phyloP scores from a whole-genome alignment of 2,329 filamentous ascomycete genomes.

The Monosporascus ibericus region DNA sequence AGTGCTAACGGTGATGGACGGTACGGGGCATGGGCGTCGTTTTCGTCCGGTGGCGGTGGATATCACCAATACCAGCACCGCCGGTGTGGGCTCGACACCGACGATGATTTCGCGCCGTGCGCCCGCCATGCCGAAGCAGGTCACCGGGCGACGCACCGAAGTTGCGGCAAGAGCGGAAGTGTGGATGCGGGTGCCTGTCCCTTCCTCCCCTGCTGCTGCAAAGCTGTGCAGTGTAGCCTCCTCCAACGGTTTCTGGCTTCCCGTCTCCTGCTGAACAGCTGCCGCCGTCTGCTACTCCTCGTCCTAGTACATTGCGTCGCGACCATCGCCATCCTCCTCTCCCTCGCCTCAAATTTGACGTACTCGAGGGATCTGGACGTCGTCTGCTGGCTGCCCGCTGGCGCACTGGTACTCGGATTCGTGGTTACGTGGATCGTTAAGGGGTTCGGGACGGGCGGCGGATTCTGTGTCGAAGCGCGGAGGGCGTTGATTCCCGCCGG shows the following conservation, averaged over 20 bases:
- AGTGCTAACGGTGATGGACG: not conserved
- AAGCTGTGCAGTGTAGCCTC: no score
- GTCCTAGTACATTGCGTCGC: not conserved
- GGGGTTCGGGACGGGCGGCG: not conserved
- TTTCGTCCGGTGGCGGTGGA: not conserved
- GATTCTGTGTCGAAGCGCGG: not conserved
- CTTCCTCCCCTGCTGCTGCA: no score
- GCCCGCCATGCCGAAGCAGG: no score
- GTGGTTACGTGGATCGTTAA: conserved; percentile 13
- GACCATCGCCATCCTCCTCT: not conserved
- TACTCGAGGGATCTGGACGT: not conserved
- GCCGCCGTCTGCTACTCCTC: no score
- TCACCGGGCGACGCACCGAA: no score
- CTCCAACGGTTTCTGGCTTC: no score
- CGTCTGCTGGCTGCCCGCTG: conserved; percentile 7
- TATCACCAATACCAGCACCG: not conserved
- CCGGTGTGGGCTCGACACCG: not conserved
- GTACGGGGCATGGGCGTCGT: not conserved
- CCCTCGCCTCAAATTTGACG: no score
- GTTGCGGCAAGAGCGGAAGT: no score
- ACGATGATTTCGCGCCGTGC: no score
- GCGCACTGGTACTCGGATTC: conserved; percentile 11
- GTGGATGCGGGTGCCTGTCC: no score
- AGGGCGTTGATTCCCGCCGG: not conserved
- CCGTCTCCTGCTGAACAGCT: no score